A percentile compares a stretch with the other conserved stretches of the same genome.
phyloP scores from a whole-genome alignment of 768 basidiomycete species.

The Filobasidium floriforme region DNA sequence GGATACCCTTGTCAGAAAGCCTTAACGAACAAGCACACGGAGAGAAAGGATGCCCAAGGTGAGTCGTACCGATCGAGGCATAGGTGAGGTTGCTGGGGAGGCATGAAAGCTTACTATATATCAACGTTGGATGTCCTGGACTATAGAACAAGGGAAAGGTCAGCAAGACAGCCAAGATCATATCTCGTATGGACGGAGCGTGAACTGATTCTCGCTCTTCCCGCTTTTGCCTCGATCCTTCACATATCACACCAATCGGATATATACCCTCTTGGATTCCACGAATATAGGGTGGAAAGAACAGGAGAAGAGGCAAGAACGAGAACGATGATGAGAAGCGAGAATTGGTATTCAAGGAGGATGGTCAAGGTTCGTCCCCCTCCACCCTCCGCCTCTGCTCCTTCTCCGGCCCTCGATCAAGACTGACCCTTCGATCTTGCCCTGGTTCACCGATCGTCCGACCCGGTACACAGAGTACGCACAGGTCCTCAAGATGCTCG shows the following conservation, averaged over 20 bases:
- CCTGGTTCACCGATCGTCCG: no score
- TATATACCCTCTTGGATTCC: no score
- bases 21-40: not conserved
- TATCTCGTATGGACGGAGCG: no score
- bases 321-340: constrained; percentile 99
- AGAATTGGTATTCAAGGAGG: constrained; percentile 95
- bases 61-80: not conserved
- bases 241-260: no score
- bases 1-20: not conserved
- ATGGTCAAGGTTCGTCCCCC: constrained; percentile 63
- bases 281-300: constrained; percentile 80
- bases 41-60: constrained; percentile 4
- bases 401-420: no score
- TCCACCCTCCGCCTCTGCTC: constrained; percentile 13
- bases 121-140: not conserved
- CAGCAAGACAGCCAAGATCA: not conserved
- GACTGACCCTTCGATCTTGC: no score
- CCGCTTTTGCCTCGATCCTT: not conserved
- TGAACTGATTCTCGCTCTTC: not conserved
- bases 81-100: no score
- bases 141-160: constrained; percentile 27
- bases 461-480: constrained; percentile 63
- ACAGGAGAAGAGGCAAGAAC: constrained; percentile 98
- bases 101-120: not conserved
- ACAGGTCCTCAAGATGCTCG: constrained; percentile 96